Base-by-base conservation (phyloP, 225 moss, liverwort and hornwort species). In the Marchantia paleacea region DNA sequence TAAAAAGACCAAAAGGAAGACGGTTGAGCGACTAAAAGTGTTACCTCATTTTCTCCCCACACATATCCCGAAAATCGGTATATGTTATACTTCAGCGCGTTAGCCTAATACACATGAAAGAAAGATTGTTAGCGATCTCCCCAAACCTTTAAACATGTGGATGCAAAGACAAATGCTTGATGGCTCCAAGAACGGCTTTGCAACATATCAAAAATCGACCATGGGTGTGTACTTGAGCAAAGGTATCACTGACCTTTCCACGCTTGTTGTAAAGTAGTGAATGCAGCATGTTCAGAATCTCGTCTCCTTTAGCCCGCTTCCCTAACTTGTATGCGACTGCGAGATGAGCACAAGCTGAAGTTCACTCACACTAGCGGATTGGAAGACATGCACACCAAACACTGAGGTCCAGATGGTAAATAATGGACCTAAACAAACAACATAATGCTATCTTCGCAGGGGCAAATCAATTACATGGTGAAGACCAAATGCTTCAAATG, bases 281-380 rank as follows among this genome's bases (percentile, higher is more conserved):
- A 75, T 95, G 92, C 49, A 95, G 80, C 85, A 92, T 93, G 75
- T 86, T 83, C 55, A 95, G 82, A 29, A 85, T 84, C 76, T 95
- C 93, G 66, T 95, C 95, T 73, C 91, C 90, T 87, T 78, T 95
- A 63, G 83, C 86, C 75, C 86, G 91, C 84, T 93, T 95, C 75
- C 90, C 88, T 69, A 95, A 82, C 87, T 95, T 93, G 85, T 91
- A 95, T n/a, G 85, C 90, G 82, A 93, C 95, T 95, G 89, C 82
- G 83, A 86, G 79, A 66, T 48, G 14, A 47, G 47, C n/a, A 51
- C 15, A 48, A 57, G n/a, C 31, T 48, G 39, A 68, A 55, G 68
- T 19, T 80, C 19, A 25, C 75, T 60, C 12, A 15, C 12, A 16
- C 0, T 60, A 39, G 8, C 39, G 16, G 24, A 52, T 26, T 29